Evolutionary conservation across 768 basidiomycete genomes (phyloP), one percentile per base, ranked within the genome.

Genomic region (Cyclocybe aegerita): DNA sequence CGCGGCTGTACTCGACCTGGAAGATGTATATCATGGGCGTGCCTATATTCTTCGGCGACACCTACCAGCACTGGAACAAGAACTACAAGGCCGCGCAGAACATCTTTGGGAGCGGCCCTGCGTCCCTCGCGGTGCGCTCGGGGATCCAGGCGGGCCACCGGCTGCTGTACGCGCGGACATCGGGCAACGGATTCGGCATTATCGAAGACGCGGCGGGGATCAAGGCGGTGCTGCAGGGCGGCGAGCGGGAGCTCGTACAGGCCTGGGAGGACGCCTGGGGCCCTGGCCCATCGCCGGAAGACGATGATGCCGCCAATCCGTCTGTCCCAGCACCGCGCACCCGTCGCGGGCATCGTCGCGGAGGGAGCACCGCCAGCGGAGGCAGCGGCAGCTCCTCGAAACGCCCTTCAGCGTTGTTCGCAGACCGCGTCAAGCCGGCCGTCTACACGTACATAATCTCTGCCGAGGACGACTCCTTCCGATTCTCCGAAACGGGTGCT

Each of bases 401-500:
- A 23, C 23, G 23, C 23, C 23, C 23, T 23, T 23, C 23, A 23
- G 23, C 23, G 23, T 4, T 56, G 14, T 62, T 60, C 39, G 59
- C 60, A 11, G 59, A 70, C 16, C 80, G 86, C 54, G 77, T 90
- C 67, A 90, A 90, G 62, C 88, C 88, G 39, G 85, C 86, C 0
- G 81, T 92, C 16, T 93, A 93, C 70, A 93, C 92, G 35, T 94
- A 93, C 69, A 77, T 93, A 64, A 84, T 94, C 62, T 80, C 85
- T 3, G 70, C 79, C 4, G 83, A 86, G 47, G 90, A 89, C 67
- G 81, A 89, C 53, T 78, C 87, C 7, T 76, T 91, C 56, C 80
- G 90, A 15, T 92, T 93, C 68, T 90, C 88, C 23, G 90, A 92
- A 65, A 93, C 90, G 3, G 90, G 90, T 11, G 88, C 89, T 9